These are phyloP conservation scores for Torulaspora delbrueckii DNA, from an alignment of 805 yeast genomes.

Conservation along the genomic window DNA sequence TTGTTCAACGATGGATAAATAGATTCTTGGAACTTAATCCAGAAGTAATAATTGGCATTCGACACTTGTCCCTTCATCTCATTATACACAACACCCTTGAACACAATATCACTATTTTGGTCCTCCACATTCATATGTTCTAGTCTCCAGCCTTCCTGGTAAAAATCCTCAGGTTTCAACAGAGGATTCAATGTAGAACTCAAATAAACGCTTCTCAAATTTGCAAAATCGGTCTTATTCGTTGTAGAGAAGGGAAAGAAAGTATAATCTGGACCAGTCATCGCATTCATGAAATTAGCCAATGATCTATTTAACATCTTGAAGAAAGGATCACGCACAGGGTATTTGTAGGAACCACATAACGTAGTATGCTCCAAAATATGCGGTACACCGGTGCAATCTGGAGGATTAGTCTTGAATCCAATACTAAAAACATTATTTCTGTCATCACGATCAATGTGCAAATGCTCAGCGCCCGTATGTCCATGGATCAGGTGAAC, in stretches of 20 bases:
- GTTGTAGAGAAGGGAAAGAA: constrained; percentile 96
- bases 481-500: constrained; percentile 60
- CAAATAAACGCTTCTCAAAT: constrained; percentile 80
- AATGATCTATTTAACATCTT: constrained; percentile 94
- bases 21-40: constrained; percentile 76
- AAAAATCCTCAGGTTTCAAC: constrained; percentile 71
- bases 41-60: constrained; percentile 77
- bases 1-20: constrained; percentile 81
- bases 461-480: constrained; percentile 79
- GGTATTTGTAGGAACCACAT: constrained; percentile 88
- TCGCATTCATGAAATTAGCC: constrained; percentile 96
- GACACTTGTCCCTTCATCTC: constrained; percentile 98
- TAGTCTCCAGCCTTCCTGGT: constrained; percentile 96
- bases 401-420: constrained; percentile 92
- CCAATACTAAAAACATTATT: constrained; percentile 87
- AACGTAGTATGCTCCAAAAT: constrained; percentile 92
- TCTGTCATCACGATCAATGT: constrained; percentile 73
- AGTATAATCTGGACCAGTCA: constrained; percentile 97
- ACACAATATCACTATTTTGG: constrained; percentile 53
- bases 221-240: constrained; percentile 70
- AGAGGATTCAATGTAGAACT: constrained; percentile 84
- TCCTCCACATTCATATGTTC: constrained; percentile 66
- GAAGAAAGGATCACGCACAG: constrained; percentile 96
- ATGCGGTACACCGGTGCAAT: constrained; percentile 94
- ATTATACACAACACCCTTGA: constrained; percentile 95